Percentiles rank a stretch among this genome's conserved stretches.
Evolutionary conservation across 257 asterid species (phyloP).

Genomic region (Linaria vulgaris): DNA sequence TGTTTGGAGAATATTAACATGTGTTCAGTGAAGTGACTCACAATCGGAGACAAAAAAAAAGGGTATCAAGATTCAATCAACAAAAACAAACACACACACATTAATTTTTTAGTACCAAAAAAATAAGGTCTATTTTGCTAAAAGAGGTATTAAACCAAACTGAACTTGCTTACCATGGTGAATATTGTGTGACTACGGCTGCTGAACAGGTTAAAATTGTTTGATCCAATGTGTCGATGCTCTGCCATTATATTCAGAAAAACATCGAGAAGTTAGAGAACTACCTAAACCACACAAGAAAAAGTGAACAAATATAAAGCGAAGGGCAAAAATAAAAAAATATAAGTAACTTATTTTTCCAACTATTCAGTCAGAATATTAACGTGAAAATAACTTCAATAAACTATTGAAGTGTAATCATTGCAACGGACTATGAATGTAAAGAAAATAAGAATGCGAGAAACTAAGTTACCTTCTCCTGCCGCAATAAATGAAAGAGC

Average conservation of each 20-base stretch:
- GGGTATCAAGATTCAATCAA: conserved; percentile 17
- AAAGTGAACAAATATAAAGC: conserved; percentile 5
- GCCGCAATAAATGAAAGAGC: conserved; percentile 99
- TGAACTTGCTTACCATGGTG: conserved; percentile 64
- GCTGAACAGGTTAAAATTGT: conserved; percentile 90
- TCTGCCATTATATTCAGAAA: conserved; percentile 45
- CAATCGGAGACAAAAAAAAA: conserved; percentile 15
- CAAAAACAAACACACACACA: conserved; percentile 2
- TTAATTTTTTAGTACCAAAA: neutral
- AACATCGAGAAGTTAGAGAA: conserved; percentile 8
- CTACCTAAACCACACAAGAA: conserved; percentile 3
- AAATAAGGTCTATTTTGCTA: conserved; percentile 12
- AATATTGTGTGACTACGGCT: conserved; percentile 99
- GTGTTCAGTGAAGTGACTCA: neutral
- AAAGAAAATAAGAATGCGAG: conserved; percentile 20
- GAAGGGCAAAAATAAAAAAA: conserved; percentile 24
- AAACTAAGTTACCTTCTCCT: conserved; percentile 74
- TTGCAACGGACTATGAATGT: neutral
- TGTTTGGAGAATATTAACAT: conserved; percentile 6
- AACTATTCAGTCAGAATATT: conserved; percentile 91
- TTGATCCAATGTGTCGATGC: conserved; percentile 98
- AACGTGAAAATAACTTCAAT: conserved; percentile 29
- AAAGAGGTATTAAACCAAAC: conserved; percentile 18
- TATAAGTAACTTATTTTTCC: conserved; percentile 54
- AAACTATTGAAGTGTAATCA: conserved; percentile 11